Percentiles rank a stretch among this genome's conserved stretches.
Evolutionary conservation across 306 rosid genomes (phyloP).

Genomic region (Coriaria nepalensis): DNA sequence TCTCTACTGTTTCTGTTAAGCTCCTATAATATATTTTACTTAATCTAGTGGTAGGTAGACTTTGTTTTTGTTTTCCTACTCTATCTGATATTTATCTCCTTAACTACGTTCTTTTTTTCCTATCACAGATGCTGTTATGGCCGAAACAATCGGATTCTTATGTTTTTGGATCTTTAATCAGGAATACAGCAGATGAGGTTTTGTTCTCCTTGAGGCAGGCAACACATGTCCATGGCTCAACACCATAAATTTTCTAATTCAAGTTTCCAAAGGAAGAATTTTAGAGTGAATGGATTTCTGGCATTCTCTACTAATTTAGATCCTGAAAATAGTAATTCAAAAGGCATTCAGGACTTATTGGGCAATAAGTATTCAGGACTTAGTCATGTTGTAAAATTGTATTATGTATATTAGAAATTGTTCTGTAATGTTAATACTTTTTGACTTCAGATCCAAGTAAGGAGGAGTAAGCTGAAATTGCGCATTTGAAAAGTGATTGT

Average conservation of each 20-base stretch:
- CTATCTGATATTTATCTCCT: too few species aligned
- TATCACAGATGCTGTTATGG: slow-evolving; percentile 76
- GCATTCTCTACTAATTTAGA: slow-evolving; percentile 27
- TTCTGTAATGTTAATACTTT: too few species aligned
- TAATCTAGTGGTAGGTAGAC: background rate
- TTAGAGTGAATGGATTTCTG: slow-evolving; percentile 34
- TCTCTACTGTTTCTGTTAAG: slow-evolving; percentile 5
- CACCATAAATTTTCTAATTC: slow-evolving; percentile 38
- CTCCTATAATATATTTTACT: background rate
- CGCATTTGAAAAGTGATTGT: too few species aligned
- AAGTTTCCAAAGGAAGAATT: slow-evolving; percentile 33
- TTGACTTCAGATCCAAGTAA: too few species aligned
- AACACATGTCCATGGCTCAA: slow-evolving; percentile 65
- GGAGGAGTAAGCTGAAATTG: too few species aligned
- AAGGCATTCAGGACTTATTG: slow-evolving; percentile 34
- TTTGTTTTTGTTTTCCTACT: too few species aligned
- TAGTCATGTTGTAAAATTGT: too few species aligned
- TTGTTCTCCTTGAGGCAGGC: slow-evolving; percentile 71
- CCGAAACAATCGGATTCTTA: slow-evolving; percentile 85
- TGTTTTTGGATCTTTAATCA: slow-evolving; percentile 83
- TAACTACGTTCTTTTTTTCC: background rate
- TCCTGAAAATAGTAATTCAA: slow-evolving; percentile 20
- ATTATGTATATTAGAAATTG: too few species aligned
- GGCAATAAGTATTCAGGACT: too few species aligned
- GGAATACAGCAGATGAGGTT: slow-evolving; percentile 73